phyloP scores from a whole-genome alignment of 2,329 filamentous ascomycete genomes.

The Zopfia rhizophila region DNA sequence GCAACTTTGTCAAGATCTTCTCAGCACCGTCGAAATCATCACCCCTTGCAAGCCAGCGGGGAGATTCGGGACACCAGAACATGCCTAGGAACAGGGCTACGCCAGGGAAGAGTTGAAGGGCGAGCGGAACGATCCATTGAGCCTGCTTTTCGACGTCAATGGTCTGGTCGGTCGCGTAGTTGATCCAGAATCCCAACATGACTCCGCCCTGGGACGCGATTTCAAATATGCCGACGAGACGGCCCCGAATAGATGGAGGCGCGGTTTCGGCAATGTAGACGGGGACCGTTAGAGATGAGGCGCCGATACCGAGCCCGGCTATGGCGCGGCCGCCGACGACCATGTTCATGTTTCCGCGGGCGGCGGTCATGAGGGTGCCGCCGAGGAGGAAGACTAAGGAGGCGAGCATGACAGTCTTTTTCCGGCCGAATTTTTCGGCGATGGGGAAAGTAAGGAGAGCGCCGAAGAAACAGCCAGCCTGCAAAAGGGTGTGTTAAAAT shows the following conservation, averaged over 20 bases:
- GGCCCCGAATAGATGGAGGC: conserved; percentile 71
- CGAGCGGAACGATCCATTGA: conserved; percentile 73
- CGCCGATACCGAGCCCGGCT: conserved; percentile 52
- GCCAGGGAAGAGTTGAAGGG: conserved; percentile 56
- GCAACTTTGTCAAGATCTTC: conserved; percentile 55
- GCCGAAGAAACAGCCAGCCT: conserved; percentile 52
- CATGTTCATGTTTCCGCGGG: conserved; percentile 46
- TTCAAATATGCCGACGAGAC: conserved; percentile 74
- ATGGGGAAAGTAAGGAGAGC: conserved; percentile 57
- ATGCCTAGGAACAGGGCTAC: conserved; percentile 48
- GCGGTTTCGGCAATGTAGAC: conserved; percentile 55
- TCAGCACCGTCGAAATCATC: conserved; percentile 53
- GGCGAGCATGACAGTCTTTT: conserved; percentile 60
- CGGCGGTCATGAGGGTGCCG: conserved; percentile 53
- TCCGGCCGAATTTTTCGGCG: conserved; percentile 61
- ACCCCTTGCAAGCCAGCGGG: conserved; percentile 41
- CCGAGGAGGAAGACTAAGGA: conserved; percentile 56
- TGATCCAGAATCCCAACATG: conserved; percentile 57
- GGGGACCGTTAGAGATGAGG: conserved; percentile 50
- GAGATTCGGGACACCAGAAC: conserved; percentile 50
- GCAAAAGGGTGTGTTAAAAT: background rate
- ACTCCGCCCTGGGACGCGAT: conserved; percentile 72
- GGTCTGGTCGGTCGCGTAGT: conserved; percentile 52
- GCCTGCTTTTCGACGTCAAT: conserved; percentile 57
- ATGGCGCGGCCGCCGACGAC: conserved; percentile 51